Conservation (phyloP, 177 flowering plant genomes). For the Vitis hybrid region DNA sequence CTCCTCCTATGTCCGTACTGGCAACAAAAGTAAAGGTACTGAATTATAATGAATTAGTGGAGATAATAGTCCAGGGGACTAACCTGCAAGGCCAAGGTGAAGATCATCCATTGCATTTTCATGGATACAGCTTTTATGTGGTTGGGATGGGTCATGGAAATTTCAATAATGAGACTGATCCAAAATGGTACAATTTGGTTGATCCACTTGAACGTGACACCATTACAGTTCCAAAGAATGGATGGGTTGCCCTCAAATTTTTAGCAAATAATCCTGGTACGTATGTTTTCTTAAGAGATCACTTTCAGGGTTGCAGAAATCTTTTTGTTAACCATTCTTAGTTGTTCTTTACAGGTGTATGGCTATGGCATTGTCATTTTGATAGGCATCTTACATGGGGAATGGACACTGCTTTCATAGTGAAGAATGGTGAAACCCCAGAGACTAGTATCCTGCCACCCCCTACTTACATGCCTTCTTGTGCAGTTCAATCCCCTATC, state of each 20-base stretch:
- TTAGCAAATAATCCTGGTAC: slow-evolving; percentile 1
- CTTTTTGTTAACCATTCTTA: background rate
- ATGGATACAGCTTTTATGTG: background rate
- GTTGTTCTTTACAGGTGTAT: background rate
- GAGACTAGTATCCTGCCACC: background rate
- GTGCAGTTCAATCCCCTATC: background rate
- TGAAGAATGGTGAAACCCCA: background rate
- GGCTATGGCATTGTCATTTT: slow-evolving; percentile 3
- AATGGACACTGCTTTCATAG: background rate
- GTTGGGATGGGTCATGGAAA: background rate
- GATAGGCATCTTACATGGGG: background rate
- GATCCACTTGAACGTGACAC: background rate
- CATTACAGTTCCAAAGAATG: background rate
- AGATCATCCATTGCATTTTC: background rate
- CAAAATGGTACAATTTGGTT: background rate
- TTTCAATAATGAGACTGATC: background rate
- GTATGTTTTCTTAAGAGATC: no score
- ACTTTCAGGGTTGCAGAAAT: no score
- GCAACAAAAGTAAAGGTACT: background rate
- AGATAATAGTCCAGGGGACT: background rate
- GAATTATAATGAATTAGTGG: background rate
- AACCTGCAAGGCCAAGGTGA: background rate
- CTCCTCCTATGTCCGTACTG: background rate
- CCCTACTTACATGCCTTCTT: background rate
- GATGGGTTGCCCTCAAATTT: background rate